Evolutionary conservation across 129 eudicot species (phyloP).

Genomic region (Centrapalus pauciflorus): DNA sequence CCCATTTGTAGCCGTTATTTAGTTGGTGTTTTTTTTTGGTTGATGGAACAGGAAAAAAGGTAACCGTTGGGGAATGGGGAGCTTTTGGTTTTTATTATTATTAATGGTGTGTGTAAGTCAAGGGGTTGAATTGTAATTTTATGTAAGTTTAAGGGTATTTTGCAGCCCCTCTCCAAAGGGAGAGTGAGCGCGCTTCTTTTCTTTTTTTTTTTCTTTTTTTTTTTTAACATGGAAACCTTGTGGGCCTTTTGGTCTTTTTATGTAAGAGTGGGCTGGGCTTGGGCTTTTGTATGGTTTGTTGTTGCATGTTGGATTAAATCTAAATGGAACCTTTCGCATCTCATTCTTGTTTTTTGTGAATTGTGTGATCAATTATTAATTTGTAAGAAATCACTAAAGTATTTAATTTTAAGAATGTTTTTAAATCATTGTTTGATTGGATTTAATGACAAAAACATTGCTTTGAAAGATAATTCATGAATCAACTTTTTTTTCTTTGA

Average conservation of each 20-base stretch:
- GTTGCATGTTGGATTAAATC: conserved; percentile 17
- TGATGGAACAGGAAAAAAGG: conserved; percentile 22
- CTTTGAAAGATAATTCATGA: too few relatives aligned
- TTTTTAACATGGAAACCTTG: neutral
- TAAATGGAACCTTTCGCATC: conserved; percentile 8
- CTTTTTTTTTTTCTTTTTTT: neutral
- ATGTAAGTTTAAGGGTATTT: conserved; percentile 18
- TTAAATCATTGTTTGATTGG: too few relatives aligned
- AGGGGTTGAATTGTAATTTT: conserved; percentile 28
- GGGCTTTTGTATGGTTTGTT: conserved; percentile 18
- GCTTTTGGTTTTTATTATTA: conserved; percentile 11
- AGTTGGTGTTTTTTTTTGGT: conserved; percentile 26
- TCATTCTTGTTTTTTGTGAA: neutral
- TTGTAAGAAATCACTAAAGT: too few relatives aligned
- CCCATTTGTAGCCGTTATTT: conserved; percentile 28
- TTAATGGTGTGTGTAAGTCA: conserved; percentile 20
- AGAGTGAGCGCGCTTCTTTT: conserved; percentile 55
- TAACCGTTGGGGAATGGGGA: conserved; percentile 32
- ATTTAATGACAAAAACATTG: too few relatives aligned
- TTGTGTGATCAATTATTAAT: too few relatives aligned
- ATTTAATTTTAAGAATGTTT: too few relatives aligned
- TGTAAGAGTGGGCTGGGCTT: conserved; percentile 14
- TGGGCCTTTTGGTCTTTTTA: conserved; percentile 22
- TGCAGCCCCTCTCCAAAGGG: conserved; percentile 83
- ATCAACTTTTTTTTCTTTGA: too few relatives aligned